Conservation (phyloP, 345 rosid species). For the Eucalyptus caleyi region DNA sequence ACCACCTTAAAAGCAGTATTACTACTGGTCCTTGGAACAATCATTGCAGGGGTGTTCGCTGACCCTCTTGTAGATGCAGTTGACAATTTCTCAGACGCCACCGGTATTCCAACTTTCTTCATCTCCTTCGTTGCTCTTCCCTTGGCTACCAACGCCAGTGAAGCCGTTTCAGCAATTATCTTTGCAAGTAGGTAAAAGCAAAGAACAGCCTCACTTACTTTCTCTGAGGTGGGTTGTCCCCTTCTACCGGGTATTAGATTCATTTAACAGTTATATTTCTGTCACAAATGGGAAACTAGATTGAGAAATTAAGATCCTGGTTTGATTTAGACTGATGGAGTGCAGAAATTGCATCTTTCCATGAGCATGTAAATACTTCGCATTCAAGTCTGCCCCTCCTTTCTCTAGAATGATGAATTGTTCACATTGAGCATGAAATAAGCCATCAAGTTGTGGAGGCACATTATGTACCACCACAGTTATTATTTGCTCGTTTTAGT, state of each 20-base stretch:
- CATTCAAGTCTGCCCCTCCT: not conserved
- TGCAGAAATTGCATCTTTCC: not conserved
- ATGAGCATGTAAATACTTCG: not conserved
- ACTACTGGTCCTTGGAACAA: slow-evolving; percentile 59
- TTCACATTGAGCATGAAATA: not conserved
- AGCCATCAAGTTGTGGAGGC: not conserved
- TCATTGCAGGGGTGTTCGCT: slow-evolving; percentile 85
- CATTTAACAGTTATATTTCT: not conserved
- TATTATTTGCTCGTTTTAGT: not conserved
- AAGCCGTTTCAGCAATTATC: slow-evolving; percentile 88
- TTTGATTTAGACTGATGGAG: not conserved
- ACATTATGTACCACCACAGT: not conserved
- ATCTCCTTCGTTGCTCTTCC: slow-evolving; percentile 89
- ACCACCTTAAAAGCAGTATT: slow-evolving; percentile 53
- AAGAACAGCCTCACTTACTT: slow-evolving; percentile 78
- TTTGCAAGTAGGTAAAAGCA: slow-evolving; percentile 73
- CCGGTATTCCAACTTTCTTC: slow-evolving; percentile 94
- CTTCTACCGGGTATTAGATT: not conserved
- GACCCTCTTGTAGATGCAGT: slow-evolving; percentile 96
- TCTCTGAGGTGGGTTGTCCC: slow-evolving; percentile 62
- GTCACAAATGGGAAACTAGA: not conserved
- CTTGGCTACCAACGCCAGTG: slow-evolving; percentile 88
- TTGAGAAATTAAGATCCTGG: not conserved
- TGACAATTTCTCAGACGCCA: slow-evolving; percentile 74
- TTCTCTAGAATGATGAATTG: not conserved